A percentile compares a stretch with the other conserved stretches of the same genome.
Evolutionary conservation across 345 rosid species (phyloP).

Genomic region (Salix viminalis): DNA sequence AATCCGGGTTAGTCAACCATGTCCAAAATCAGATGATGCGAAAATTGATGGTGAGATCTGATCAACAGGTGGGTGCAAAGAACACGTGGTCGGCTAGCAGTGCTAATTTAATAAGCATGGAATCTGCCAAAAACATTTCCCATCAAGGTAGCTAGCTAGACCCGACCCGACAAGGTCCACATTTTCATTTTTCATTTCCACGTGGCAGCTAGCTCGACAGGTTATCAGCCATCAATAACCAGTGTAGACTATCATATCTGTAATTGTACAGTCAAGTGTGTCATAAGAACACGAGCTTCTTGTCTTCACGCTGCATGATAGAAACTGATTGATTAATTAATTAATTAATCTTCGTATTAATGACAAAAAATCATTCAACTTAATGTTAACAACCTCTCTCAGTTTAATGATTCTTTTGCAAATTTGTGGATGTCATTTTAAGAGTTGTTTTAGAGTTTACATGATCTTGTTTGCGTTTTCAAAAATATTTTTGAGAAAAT

Average conservation of each 20-base stretch:
- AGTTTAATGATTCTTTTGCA: too few relatives aligned
- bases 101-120: not conserved
- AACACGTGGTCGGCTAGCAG: not conserved
- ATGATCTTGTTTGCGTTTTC: too few relatives aligned
- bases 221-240: not conserved
- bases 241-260: not conserved
- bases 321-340: too few relatives aligned
- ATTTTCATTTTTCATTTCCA: not conserved
- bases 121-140: not conserved
- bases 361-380: too few relatives aligned
- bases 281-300: not conserved
- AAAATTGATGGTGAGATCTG: too few relatives aligned
- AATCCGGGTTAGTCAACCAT: not conserved
- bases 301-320: too few relatives aligned
- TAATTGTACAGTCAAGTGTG: not conserved
- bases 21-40: too few relatives aligned
- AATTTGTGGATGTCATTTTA: not conserved
- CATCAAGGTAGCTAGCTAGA: too few relatives aligned
- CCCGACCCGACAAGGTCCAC: not conserved
- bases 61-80: not conserved
- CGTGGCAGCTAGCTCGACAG: not conserved
- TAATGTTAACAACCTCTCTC: too few relatives aligned
- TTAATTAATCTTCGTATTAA: too few relatives aligned
- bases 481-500: fast-evolving
- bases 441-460: too few relatives aligned